Base-by-base conservation (phyloP, 495 filamentous ascomycete genomes). In the Penicillium nucicola region DNA sequence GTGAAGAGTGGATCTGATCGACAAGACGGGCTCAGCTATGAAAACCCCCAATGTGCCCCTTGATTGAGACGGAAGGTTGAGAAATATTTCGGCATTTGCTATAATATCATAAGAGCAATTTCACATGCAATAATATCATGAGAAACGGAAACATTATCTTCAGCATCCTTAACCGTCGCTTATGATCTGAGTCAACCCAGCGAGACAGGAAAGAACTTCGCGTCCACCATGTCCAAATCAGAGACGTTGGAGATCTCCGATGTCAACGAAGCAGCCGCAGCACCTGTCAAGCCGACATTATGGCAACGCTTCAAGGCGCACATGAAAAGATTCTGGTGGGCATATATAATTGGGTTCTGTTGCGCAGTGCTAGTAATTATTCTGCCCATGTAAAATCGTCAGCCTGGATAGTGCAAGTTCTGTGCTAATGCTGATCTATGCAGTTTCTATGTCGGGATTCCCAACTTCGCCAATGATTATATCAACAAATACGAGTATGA, bases 301-400 rank as follows among this genome's bases (percentile, higher is more conserved):
- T 59, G 58, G 50, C 53, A 63, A 28, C 54, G 61, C 36, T 66
- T 57, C 33, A 60, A 55, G 42, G 20, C 41, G 13, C 63, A 66
- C 28, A 61, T 69, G 61, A 66, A 65, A 46, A 61, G 50, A 38
- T 56, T 64, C 58, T 69, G 66, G 63, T 69, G 63, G 63, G 28
- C 51, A 0, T 66, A 69, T 48, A 30, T 60, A 20, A 50, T 66
- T n/a, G 53, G 23, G 8, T 37, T 66, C 13, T 49, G 55, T 31
- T 38, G 49, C 14, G 43, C 57, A 8, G 45, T 69, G 6, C 39
- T 69, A 1, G 51, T 66, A 4, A 50, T 48, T 2, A 37, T 66
- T 14, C 53, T 69, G 3, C 66, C 66, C 0, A 30, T 69, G 65
- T 68, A 49, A 57, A 52, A 10, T 32, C 22, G 11, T 10, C 12